Evolutionary conservation across 345 rosid species (phyloP).

Genomic region (Mercurialis annua): DNA sequence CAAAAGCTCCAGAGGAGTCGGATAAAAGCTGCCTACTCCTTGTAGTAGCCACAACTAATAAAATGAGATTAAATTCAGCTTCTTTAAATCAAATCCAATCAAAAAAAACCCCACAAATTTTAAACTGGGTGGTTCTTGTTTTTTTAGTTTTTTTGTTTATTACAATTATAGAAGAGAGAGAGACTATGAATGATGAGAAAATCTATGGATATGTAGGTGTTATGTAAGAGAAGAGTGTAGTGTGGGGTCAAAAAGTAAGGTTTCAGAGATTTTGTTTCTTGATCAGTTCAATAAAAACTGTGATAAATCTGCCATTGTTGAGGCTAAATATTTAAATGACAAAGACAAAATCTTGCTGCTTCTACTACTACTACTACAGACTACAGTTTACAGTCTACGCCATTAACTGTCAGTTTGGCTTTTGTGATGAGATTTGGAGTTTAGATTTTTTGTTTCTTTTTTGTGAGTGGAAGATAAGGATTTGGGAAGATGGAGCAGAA

Average conservation of each 20-base stretch:
- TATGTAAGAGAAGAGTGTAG: slow-evolving; percentile 28
- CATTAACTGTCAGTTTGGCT: slow-evolving; percentile 45
- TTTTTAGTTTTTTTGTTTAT: background rate
- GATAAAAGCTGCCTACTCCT: slow-evolving; percentile 69
- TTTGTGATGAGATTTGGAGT: slow-evolving; percentile 23
- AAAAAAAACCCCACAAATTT: slow-evolving; percentile 2
- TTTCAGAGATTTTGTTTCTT: slow-evolving; percentile 37
- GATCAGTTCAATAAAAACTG: slow-evolving; percentile 4
- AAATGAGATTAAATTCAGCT: slow-evolving; percentile 5
- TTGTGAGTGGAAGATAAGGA: background rate
- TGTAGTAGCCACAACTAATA: slow-evolving; percentile 94
- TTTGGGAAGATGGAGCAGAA: background rate
- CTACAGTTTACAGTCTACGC: too few species aligned
- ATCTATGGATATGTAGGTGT: slow-evolving; percentile 38
- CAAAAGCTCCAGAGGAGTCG: slow-evolving; percentile 89
- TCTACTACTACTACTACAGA: too few species aligned
- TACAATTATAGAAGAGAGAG: slow-evolving; percentile 16
- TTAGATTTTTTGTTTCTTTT: background rate
- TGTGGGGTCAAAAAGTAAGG: slow-evolving; percentile 33
- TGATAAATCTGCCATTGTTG: slow-evolving; percentile 18
- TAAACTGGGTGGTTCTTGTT: background rate
- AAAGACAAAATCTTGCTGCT: slow-evolving; percentile 1
- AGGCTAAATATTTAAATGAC: background rate
- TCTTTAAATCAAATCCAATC: background rate
- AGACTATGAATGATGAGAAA: background rate